A percentile compares a stretch with the other conserved stretches of the same genome.
Conservation (phyloP, 768 basidiomycete species). For the Leucogyrophana mollusca region DNA sequence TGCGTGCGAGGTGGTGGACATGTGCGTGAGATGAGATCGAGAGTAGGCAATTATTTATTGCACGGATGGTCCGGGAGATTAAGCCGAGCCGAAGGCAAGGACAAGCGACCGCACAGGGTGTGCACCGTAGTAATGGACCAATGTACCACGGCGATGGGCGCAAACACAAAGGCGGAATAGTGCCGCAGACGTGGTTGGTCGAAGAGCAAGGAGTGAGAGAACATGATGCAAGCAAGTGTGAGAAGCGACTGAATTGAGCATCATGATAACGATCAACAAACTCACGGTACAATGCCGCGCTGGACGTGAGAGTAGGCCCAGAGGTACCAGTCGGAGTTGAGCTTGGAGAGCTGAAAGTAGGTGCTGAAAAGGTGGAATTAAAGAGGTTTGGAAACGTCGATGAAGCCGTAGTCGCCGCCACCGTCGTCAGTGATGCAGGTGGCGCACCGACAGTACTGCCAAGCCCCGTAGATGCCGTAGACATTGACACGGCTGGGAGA, state of each 20-base stretch:
- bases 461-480: too few species aligned
- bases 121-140: background rate
- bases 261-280: background rate
- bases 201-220: slow-evolving; percentile 6
- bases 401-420: too few species aligned
- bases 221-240: slow-evolving; percentile 13
- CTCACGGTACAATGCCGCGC: slow-evolving; percentile 30
- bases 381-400: too few species aligned
- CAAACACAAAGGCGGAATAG: background rate
- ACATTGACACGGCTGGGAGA: too few species aligned
- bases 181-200: background rate
- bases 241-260: slow-evolving; percentile 8
- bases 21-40: slow-evolving; percentile 3
- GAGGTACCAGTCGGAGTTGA: background rate
- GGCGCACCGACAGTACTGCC: too few species aligned
- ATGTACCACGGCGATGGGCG: background rate
- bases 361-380: too few species aligned
- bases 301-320: slow-evolving; percentile 7
- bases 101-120: background rate
- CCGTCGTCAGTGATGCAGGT: too few species aligned
- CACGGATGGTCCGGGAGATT: slow-evolving; percentile 5
- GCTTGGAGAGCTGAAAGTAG: too few species aligned
- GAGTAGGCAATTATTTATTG: slow-evolving; percentile 3
- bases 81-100: background rate
- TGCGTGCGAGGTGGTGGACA: slow-evolving; percentile 1